Evolutionary conservation across 169 alveolate species (phyloP).

Genomic region (Babesia ovata): DNA sequence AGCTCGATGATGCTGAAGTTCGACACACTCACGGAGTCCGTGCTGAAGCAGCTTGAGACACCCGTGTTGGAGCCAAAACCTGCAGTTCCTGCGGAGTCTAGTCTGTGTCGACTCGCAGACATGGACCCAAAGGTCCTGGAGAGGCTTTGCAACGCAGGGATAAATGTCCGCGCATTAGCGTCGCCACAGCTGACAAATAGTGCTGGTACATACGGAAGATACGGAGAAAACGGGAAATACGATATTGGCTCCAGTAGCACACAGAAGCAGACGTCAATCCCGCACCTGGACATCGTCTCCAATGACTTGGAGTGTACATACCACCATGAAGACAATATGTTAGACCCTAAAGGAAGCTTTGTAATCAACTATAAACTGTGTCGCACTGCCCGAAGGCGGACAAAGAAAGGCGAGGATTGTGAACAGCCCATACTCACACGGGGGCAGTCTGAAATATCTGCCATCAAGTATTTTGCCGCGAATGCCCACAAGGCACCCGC

Average conservation of each 20-base stretch:
- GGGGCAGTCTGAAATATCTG: background rate
- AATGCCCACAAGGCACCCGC: background rate
- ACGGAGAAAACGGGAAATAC: background rate
- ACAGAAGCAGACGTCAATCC: background rate
- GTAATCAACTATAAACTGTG: background rate
- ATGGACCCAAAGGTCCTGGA: conserved; percentile 42
- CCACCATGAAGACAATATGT: background rate
- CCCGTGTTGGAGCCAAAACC: conserved; percentile 29
- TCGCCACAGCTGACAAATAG: background rate
- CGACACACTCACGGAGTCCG: conserved; percentile 46
- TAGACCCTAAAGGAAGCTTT: background rate
- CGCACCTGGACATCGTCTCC: background rate
- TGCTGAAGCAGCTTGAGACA: conserved; percentile 68
- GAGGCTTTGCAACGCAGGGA: conserved; percentile 44
- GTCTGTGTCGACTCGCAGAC: background rate
- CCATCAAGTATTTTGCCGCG: background rate
- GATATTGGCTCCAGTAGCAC: background rate
- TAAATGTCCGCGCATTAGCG: conserved; percentile 4
- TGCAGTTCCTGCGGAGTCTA: background rate
- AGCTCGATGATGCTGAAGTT: conserved; percentile 23
- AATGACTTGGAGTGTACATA: background rate
- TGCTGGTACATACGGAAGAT: background rate
- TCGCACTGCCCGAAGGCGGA: background rate
- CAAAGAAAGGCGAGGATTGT: background rate
- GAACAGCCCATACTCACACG: background rate